Evolutionary conservation across 805 yeast genomes (phyloP).

Genomic region (Millerozyma miso): DNA sequence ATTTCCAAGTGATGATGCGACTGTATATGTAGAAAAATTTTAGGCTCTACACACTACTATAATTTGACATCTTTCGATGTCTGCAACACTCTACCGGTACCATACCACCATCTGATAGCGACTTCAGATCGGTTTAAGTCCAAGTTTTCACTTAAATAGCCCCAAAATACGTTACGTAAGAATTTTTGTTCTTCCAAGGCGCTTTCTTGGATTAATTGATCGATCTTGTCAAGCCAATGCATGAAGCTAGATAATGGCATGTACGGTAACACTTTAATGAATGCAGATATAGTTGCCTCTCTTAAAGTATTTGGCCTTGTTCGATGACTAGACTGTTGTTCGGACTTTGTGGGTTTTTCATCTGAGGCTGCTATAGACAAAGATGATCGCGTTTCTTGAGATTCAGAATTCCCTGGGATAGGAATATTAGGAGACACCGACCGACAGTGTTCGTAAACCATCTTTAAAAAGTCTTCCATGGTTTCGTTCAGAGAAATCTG

Average conservation of each 20-base stretch:
- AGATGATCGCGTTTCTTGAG: constrained; percentile 2
- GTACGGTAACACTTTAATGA: constrained; percentile 52
- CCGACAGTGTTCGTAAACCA: constrained; percentile 39
- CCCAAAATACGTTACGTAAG: constrained; percentile 47
- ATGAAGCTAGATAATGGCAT: constrained; percentile 40
- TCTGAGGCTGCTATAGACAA: neutral
- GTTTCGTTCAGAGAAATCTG: constrained; percentile 8
- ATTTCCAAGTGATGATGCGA: neutral
- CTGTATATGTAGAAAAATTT: neutral
- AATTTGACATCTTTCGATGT: neutral
- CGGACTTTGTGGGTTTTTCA: neutral
- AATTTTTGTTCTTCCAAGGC: constrained; percentile 32
- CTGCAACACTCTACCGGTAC: constrained; percentile 13
- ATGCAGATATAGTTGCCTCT: constrained; percentile 44
- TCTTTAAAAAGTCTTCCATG: constrained; percentile 37
- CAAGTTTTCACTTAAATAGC: constrained; percentile 50
- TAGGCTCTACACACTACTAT: neutral
- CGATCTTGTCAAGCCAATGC: constrained; percentile 46
- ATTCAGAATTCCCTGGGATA: constrained; percentile 8
- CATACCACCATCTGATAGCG: constrained; percentile 65
- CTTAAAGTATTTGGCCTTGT: constrained; percentile 37
- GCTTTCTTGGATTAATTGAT: constrained; percentile 30
- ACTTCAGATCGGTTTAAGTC: constrained; percentile 53
- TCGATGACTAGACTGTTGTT: constrained; percentile 8
- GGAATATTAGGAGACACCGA: constrained; percentile 28